Conservation (phyloP, 306 rosid genomes). For the Sindora glabra region DNA sequence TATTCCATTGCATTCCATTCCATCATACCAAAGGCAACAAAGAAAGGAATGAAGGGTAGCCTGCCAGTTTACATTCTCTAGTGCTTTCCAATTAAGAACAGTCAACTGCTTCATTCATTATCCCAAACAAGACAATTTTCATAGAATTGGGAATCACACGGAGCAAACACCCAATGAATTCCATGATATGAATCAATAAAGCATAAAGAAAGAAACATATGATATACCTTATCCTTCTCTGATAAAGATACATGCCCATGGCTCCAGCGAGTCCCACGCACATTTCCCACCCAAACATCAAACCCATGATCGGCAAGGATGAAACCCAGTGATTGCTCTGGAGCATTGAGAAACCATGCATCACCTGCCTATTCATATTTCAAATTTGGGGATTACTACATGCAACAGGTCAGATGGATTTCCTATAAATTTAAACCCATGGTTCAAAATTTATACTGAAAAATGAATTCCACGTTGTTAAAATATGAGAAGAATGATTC, state of each 20-base stretch:
- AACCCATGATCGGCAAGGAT: conserved; percentile 90
- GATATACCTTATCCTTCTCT: conserved; percentile 45
- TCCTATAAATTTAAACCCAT: neutral
- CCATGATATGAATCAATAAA: neutral
- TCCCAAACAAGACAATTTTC: neutral
- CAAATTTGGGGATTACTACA: conserved; percentile 18
- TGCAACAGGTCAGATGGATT: too few relatives aligned
- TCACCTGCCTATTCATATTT: conserved; percentile 69
- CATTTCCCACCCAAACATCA: conserved; percentile 96
- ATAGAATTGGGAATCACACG: neutral
- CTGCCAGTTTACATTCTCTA: neutral
- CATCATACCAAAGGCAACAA: too few relatives aligned
- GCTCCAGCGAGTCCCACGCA: conserved; percentile 95
- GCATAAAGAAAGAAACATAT: neutral
- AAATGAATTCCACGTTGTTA: neutral
- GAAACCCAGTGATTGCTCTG: conserved; percentile 77
- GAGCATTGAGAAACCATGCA: conserved; percentile 80
- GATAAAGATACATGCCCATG: conserved; percentile 60
- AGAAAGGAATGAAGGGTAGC: neutral
- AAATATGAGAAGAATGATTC: too few relatives aligned
- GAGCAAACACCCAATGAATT: neutral
- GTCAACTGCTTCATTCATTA: neutral
- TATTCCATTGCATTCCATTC: too few relatives aligned
- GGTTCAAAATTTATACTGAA: neutral
- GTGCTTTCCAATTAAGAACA: neutral